Percentiles rank a stretch among this genome's conserved stretches.
phyloP scores from a whole-genome alignment of 2,329 filamentous ascomycete genomes.

The Exophiala alcalophila region DNA sequence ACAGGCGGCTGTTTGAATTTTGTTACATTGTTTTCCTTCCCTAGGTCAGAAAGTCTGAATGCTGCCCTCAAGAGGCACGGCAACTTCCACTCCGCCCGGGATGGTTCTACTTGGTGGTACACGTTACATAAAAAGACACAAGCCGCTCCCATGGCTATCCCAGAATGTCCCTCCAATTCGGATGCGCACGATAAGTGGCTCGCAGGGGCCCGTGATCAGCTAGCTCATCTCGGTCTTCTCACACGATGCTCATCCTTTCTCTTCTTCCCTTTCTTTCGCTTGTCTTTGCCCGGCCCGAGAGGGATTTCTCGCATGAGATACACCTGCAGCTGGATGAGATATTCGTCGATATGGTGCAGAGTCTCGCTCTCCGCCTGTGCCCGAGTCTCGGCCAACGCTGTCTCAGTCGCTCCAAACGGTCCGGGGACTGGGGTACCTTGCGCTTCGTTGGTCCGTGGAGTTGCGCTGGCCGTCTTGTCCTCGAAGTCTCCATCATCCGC shows the following conservation, averaged over 20 bases:
- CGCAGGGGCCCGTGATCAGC: no score
- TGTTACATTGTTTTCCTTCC: no score
- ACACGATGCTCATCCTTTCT: conserved; percentile 48
- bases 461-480: conserved; percentile 52
- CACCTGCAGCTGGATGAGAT: conserved; percentile 68
- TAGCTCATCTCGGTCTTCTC: conserved; percentile 30
- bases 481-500: conserved; percentile 83
- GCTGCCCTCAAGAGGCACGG: no score
- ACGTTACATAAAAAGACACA: no score
- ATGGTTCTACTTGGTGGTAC: no score
- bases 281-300: conserved; percentile 47
- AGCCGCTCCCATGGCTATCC: no score
- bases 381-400: conserved; percentile 36
- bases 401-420: conserved; percentile 30
- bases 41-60: no score
- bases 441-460: conserved; percentile 33
- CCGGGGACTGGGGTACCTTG: conserved; percentile 20
- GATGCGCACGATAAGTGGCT: no score
- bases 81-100: no score
- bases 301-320: conserved; percentile 53
- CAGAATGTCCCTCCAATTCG: no score
- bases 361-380: conserved; percentile 43
- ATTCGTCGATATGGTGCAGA: conserved; percentile 67
- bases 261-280: conserved; percentile 47
- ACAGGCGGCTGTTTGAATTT: no score